Evolutionary conservation across 148 eudicot species (phyloP), one percentile per base, ranked within the genome.

Genomic region (Rhododendron mucronatum): DNA sequence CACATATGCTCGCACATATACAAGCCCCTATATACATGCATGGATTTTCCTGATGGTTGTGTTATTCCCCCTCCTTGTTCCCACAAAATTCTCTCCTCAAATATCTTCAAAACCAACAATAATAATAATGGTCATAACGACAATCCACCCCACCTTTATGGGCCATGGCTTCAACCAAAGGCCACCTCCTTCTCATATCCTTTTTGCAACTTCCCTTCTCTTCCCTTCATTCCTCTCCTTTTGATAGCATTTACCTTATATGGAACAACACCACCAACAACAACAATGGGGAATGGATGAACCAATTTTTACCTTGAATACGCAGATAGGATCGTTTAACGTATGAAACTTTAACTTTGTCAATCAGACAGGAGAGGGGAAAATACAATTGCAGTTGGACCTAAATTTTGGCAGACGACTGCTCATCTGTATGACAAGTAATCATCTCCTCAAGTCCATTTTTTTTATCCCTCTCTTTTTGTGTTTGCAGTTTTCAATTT

Each of bases 61-160:
- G 39, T 84, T 51, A 18, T 51, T 65, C 86, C 63, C 61, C 45
- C 53, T 21, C 50, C 28, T 84, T 30, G 20, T 65, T 74, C 80
- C 86, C 86, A 35, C 86, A 35, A 74, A 11, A 51, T 74, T 84
- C 86, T 84, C 86, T 47, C 81, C 80, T 10, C 81, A 51, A 84
- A 50, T 51, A 53, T 50, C 48, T 84, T 84, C 50, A 13, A n/a
- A 84, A 35, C 86, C 69, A 84, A 75, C 51, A 84, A 75, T 23
- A 8, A 13, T 71, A 69, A 69, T 69, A 71, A 33, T 33, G 20
- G 48, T 20, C 37, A 73, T 50, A 69, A 69, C 57, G 71, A 18
- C 80, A 84, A 84, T 4, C 78, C 57, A 3, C 35, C 4, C 26
- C 45, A 71, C 2, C 76, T 71, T 33, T 63, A 20, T 16, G 26